Conservation (phyloP, 1,139 yeast species). For the Taphrina sp. region DNA sequence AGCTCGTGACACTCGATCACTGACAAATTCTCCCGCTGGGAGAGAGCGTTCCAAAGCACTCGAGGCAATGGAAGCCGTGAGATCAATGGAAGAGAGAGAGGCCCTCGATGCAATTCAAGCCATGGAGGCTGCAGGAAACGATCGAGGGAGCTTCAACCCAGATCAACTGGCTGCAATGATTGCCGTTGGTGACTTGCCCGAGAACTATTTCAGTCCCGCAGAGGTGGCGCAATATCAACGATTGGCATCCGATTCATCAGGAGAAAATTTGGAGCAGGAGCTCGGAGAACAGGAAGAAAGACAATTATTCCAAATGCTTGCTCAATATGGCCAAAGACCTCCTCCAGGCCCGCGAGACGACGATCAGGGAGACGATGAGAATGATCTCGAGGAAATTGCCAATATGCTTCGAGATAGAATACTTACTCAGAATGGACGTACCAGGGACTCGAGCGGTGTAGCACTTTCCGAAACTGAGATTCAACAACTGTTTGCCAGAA, state of each 20-base stretch:
- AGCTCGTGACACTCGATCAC: background rate
- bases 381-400: constrained; percentile 2
- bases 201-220: constrained; percentile 8
- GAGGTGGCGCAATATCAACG: constrained; percentile 16
- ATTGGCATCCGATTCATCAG: constrained; percentile 10
- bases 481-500: background rate
- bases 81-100: background rate
- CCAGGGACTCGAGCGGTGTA: too few species aligned
- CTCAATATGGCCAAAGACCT: constrained; percentile 5
- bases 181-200: constrained; percentile 8
- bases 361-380: background rate
- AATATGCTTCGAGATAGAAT: constrained; percentile 18
- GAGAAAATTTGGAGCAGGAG: background rate
- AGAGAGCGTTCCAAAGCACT: constrained; percentile 4
- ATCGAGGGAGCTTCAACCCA: background rate
- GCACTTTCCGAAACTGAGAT: background rate
- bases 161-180: constrained; percentile 25
- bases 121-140: background rate
- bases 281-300: background rate
- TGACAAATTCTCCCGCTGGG: background rate
- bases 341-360: background rate
- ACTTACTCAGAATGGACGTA: background rate
- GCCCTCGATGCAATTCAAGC: constrained; percentile 19
- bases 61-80: constrained; percentile 6
- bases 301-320: constrained; percentile 6